phyloP scores from a whole-genome alignment of 768 basidiomycete genomes.

The Pleurotus sapidus region DNA sequence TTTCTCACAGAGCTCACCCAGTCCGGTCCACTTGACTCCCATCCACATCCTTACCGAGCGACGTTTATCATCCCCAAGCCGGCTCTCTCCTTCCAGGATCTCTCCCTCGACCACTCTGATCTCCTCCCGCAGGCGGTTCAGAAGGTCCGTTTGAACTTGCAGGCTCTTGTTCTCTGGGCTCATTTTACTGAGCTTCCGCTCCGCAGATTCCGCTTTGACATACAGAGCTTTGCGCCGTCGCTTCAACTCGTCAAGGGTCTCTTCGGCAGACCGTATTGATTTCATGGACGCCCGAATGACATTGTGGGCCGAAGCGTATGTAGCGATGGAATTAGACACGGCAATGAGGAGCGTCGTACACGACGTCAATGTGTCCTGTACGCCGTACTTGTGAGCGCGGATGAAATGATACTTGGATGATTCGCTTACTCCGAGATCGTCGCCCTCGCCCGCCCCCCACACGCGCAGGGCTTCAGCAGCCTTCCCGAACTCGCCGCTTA shows the following conservation, averaged over 20 bases:
- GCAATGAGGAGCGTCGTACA: slow-evolving; percentile 66
- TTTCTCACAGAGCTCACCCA: too few species aligned
- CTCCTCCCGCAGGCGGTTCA: too few species aligned
- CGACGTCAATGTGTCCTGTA: slow-evolving; percentile 60
- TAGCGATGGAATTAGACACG: slow-evolving; percentile 62
- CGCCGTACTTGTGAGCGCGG: background rate
- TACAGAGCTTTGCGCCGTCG: slow-evolving; percentile 64
- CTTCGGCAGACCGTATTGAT: slow-evolving; percentile 79
- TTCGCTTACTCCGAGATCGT: slow-evolving; percentile 68
- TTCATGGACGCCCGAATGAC: slow-evolving; percentile 77
- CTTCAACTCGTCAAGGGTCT: slow-evolving; percentile 74
- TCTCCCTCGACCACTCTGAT: too few species aligned
- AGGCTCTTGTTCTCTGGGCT: too few species aligned
- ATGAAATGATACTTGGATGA: background rate
- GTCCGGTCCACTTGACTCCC: too few species aligned
- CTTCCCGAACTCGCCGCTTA: too few species aligned
- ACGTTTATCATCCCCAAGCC: too few species aligned
- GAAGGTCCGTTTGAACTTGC: too few species aligned
- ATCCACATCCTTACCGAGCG: too few species aligned
- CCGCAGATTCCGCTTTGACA: slow-evolving; percentile 76
- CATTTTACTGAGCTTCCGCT: slow-evolving; percentile 91
- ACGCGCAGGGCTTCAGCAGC: slow-evolving; percentile 63
- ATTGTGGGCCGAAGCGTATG: slow-evolving; percentile 70
- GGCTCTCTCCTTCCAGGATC: too few species aligned
- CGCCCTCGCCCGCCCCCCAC: slow-evolving; percentile 82